A percentile compares a stretch with the other conserved stretches of the same genome.
These are phyloP conservation scores for Aspergillus brunneoviolaceus DNA, from an alignment of 2,329 filamentous ascomycete genomes.

Conservation along the genomic window DNA sequence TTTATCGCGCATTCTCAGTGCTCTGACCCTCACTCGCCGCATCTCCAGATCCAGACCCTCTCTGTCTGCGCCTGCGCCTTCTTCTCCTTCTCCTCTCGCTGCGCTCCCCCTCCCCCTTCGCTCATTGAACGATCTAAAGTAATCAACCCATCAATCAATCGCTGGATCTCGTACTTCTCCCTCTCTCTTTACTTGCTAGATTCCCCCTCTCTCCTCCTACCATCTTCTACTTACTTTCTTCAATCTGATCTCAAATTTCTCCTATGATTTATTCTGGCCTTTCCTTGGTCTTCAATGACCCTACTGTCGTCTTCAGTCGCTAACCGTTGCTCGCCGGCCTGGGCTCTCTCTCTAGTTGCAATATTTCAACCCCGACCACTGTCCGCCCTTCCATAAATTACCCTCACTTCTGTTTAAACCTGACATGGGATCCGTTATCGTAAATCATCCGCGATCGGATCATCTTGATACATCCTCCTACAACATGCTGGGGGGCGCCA, in stretches of 20 bases:
- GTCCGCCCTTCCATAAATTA: not conserved
- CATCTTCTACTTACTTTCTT: not conserved
- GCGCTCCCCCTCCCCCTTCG: not conserved
- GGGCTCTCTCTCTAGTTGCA: conserved; percentile 6
- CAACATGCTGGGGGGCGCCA: conserved; percentile 61
- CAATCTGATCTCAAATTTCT: not conserved
- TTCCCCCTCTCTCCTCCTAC: not conserved
- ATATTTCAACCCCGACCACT: conserved; percentile 20
- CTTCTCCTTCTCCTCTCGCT: not conserved
- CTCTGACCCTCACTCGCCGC: conserved; percentile 6
- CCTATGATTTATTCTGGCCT: conserved; percentile 4
- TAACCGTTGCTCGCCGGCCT: conserved; percentile 16
- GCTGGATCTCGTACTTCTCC: not conserved
- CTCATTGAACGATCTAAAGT: not conserved
- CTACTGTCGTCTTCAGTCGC: conserved; percentile 8
- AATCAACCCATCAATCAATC: not conserved
- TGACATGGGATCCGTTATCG: conserved; percentile 62
- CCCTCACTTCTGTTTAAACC: not conserved
- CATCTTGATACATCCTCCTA: conserved; percentile 64
- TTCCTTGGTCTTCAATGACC: conserved; percentile 2
- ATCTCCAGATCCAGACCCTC: conserved; percentile 4
- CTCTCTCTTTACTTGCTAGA: not conserved
- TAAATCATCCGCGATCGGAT: conserved; percentile 72
- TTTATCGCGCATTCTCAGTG: conserved; percentile 6
- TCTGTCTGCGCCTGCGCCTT: not conserved